Evolutionary conservation across 331 rosid species (phyloP).

Genomic region (Malus hybrid): DNA sequence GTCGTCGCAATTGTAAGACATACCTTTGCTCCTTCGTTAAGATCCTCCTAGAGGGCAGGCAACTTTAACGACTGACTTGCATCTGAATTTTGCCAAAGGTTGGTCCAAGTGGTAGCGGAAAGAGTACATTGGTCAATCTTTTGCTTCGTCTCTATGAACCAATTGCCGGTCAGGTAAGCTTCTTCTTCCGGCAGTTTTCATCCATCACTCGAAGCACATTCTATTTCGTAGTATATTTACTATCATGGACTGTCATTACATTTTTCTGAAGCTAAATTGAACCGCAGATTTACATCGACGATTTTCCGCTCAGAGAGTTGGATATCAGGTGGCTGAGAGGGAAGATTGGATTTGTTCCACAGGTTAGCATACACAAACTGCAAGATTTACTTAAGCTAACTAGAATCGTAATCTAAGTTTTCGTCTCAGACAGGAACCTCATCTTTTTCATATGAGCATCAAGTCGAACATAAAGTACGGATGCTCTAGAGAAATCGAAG

Average conservation of each 20-base stretch:
- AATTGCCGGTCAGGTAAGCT: slow-evolving; percentile 74
- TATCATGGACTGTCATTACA: background rate
- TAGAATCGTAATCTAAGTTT: slow-evolving; percentile 11
- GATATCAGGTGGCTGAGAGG: slow-evolving; percentile 92
- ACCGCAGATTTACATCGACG: slow-evolving; percentile 78
- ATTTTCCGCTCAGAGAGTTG: slow-evolving; percentile 55
- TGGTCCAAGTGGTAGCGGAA: slow-evolving; percentile 97
- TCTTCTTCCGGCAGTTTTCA: background rate
- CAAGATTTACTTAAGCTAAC: background rate
- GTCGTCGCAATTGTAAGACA: slow-evolving; percentile 66
- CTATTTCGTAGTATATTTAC: background rate
- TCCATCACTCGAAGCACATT: background rate
- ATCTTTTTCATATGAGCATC: slow-evolving; percentile 77
- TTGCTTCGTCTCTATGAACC: slow-evolving; percentile 96
- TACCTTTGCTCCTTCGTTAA: slow-evolving; percentile 13
- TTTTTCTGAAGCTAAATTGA: background rate
- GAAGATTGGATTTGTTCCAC: slow-evolving; percentile 86
- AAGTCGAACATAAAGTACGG: slow-evolving; percentile 87
- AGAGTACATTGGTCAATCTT: slow-evolving; percentile 95
- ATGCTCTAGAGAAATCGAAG: slow-evolving; percentile 50
- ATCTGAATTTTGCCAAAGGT: slow-evolving; percentile 47
- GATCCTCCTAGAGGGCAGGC: slow-evolving; percentile 45
- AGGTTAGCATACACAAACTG: slow-evolving; percentile 42
- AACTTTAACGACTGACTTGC: slow-evolving; percentile 14
- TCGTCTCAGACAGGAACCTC: slow-evolving; percentile 65